Conservation (phyloP, 108 stramenopile genomes). For the Mayamaea pseudoterrestris region DNA sequence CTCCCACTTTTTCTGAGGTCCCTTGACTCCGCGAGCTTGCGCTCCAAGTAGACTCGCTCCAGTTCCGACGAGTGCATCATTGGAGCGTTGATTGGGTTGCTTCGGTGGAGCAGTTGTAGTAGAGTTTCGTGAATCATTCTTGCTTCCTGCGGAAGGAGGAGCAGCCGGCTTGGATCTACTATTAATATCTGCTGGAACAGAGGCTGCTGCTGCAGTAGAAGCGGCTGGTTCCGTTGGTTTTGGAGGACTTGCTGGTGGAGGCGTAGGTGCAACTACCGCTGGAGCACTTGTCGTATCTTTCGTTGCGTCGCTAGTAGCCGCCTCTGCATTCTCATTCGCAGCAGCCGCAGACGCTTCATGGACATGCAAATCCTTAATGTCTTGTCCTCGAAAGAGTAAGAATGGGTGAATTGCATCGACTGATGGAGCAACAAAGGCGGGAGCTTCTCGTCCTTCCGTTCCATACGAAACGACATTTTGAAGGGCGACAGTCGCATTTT, state of each 20-base stretch:
- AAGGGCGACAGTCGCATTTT: constrained; percentile 86
- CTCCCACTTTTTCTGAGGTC: constrained; percentile 1
- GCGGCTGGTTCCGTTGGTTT: constrained; percentile 3
- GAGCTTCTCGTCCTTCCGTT: constrained; percentile 83
- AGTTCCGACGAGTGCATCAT: constrained; percentile 38
- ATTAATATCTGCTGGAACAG: no score
- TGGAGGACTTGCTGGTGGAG: constrained; percentile 6
- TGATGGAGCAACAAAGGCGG: constrained; percentile 67
- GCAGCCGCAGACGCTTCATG: constrained; percentile 51
- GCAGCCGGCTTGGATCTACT: background rate
- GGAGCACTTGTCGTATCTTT: background rate
- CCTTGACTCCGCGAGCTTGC: constrained; percentile 40
- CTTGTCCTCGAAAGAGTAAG: constrained; percentile 83
- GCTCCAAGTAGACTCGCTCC: constrained; percentile 67
- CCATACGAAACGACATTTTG: constrained; percentile 87
- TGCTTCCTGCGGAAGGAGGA: background rate
- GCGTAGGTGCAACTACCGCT: background rate
- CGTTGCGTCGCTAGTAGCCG: background rate
- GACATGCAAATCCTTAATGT: constrained; percentile 95
- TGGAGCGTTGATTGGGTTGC: constrained; percentile 10
- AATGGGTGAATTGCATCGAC: constrained; percentile 72
- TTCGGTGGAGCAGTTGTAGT: no score
- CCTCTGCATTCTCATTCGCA: no score
- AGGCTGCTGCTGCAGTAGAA: no score
- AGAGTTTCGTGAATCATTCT: no score